Percentiles rank a stretch among this genome's conserved stretches.
Conservation (phyloP, 345 rosid species). For the Eucalyptus tenuipes region DNA sequence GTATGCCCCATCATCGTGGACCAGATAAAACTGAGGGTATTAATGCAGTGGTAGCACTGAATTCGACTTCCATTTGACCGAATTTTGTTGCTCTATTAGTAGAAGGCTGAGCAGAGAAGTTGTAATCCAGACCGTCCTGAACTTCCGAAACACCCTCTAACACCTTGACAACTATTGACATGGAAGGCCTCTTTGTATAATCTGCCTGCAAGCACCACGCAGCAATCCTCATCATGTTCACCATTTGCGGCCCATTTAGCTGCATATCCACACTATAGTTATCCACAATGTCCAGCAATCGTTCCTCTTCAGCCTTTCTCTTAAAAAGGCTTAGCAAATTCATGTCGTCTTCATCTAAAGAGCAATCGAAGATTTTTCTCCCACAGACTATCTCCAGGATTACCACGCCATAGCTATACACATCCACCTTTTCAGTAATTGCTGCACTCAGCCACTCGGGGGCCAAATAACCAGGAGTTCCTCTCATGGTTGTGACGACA, state of each 20-base stretch:
- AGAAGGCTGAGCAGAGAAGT: neutral
- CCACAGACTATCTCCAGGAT: slow-evolving; percentile 16
- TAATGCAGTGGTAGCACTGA: neutral
- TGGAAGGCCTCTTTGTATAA: neutral
- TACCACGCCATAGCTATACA: slow-evolving; percentile 17
- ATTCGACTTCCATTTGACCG: neutral
- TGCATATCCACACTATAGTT: slow-evolving; percentile 4
- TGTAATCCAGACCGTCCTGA: neutral
- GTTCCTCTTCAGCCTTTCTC: neutral
- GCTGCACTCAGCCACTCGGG: neutral
- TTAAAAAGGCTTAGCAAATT: slow-evolving; percentile 9
- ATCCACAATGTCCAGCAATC: slow-evolving; percentile 5
- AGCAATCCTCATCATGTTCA: slow-evolving; percentile 11
- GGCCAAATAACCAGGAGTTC: slow-evolving; percentile 7
- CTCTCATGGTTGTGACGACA: neutral
- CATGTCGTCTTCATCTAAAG: neutral
- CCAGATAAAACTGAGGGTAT: neutral
- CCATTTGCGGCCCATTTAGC: neutral
- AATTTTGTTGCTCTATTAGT: neutral
- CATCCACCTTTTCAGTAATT: slow-evolving; percentile 7
- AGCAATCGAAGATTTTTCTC: slow-evolving; percentile 1
- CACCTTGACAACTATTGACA: slow-evolving; percentile 1
- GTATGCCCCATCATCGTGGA: neutral
- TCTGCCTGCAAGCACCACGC: slow-evolving; percentile 29
- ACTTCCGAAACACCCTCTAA: neutral